Evolutionary conservation across 1,284 basidiomycete genomes (phyloP), one percentile per base, ranked within the genome.

Genomic region (Lentinus polychrous): DNA sequence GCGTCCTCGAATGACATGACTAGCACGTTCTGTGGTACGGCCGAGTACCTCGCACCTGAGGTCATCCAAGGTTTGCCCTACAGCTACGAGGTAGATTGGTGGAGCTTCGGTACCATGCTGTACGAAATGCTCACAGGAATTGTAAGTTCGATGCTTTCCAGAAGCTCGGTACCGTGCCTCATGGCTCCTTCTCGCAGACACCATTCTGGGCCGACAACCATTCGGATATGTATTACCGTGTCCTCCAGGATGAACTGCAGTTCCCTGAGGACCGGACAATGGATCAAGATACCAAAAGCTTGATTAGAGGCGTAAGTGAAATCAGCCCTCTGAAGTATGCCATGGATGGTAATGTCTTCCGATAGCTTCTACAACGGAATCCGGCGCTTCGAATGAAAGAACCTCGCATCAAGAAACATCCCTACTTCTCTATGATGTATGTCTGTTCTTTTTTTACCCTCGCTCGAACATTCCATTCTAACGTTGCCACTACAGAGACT

Each of bases 21-120:
- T 18, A 81, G 73, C 33, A 93, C 91, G 10, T 93, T 93, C 63
- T 93, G 91, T 64, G 89, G 90, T 18, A 96, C 93, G 7, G 88
- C 92, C 2, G 94, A 96, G 65, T 97, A 97, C 61, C 78, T 97
- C 14, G 93, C 92, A 14, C 92, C 92, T 0, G 92, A 95, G 65
- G 92, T 98, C 45, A 91, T 98, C 58, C 87, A 93, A 60, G 90
- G 93, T 3, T 68, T 89, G 55, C 80, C 89, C 15, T 97, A 98
- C 66, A 87, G 87, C 54, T 97, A 94, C 61, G 91, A 94, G 57
- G 92, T 95, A 17, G 94, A 98, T 64, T 95, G 93, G 91, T 98
- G 94, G 94, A 90, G 88, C 55, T 89, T 96, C 60, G 94, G 94
- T 15, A 97, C 94, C 52, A 96, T 98, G 86, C 71, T 97, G 49